phyloP scores from a whole-genome alignment of 768 basidiomycete species.

The Boletus tomentosulus region DNA sequence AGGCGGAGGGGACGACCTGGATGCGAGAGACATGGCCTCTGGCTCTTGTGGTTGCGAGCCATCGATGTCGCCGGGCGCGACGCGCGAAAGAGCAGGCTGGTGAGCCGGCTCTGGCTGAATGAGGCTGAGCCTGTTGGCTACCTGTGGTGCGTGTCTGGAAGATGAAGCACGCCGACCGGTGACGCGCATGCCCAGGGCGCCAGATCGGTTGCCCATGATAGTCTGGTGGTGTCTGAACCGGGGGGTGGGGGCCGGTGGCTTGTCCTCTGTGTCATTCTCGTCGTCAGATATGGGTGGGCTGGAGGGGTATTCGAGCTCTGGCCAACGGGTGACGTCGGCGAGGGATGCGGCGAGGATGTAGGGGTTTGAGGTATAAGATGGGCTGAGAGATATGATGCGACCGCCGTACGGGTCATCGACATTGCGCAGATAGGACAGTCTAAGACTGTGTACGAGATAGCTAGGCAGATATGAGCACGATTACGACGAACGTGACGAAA shows the following conservation, averaged over 20 bases:
- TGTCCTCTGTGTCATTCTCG: slow-evolving; percentile 46
- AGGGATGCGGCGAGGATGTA: slow-evolving; percentile 79
- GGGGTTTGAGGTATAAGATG: slow-evolving; percentile 73
- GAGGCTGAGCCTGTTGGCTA: slow-evolving; percentile 2
- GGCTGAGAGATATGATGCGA: slow-evolving; percentile 76
- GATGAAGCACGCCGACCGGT: slow-evolving; percentile 55
- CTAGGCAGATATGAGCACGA: slow-evolving; percentile 29
- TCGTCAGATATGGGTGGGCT: slow-evolving; percentile 74
- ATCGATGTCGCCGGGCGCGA: slow-evolving; percentile 10
- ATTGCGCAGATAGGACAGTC: slow-evolving; percentile 83
- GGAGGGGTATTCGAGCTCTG: slow-evolving; percentile 68
- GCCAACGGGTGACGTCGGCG: slow-evolving; percentile 78
- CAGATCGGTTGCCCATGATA: slow-evolving; percentile 72
- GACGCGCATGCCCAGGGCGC: slow-evolving; percentile 75
- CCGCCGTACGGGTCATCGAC: slow-evolving; percentile 84
- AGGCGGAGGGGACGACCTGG: slow-evolving; percentile 6
- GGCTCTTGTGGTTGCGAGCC: slow-evolving; percentile 7
- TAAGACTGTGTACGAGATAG: slow-evolving; percentile 78
- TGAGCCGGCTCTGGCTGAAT: slow-evolving; percentile 10
- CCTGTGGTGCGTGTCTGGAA: slow-evolving; percentile 44
- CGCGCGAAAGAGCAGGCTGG: slow-evolving; percentile 9
- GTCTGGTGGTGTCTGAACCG: slow-evolving; percentile 82
- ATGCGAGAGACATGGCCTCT: neutral
- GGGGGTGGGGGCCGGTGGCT: slow-evolving; percentile 27
- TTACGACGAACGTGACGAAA: neutral